phyloP scores from a whole-genome alignment of 2,329 filamentous ascomycete species.

The Aureobasidium sp. region DNA sequence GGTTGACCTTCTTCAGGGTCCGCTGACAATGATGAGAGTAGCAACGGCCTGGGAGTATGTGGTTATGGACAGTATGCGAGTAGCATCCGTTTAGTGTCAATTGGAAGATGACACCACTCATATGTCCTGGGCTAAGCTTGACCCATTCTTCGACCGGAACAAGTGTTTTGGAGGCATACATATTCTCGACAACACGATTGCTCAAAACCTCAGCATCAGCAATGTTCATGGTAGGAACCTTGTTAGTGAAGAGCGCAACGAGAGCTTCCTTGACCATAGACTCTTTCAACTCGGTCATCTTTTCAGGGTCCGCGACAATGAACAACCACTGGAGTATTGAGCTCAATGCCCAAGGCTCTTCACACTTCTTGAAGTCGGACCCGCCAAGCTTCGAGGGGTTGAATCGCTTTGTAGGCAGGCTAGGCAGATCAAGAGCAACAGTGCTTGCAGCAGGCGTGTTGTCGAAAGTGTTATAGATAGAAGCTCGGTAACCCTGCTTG shows the following conservation, averaged over 20 bases:
- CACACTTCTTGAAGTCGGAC: constrained; percentile 75
- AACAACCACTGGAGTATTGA: constrained; percentile 81
- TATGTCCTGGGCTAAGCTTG: constrained; percentile 71
- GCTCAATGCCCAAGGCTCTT: constrained; percentile 88
- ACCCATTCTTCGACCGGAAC: constrained; percentile 95
- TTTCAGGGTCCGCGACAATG: constrained; percentile 67
- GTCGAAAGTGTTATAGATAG: constrained; percentile 43
- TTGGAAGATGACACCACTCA: constrained; percentile 90
- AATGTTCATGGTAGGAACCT: constrained; percentile 97
- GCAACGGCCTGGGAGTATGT: constrained; percentile 65
- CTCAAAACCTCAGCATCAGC: constrained; percentile 89
- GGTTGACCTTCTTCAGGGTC: constrained; percentile 88
- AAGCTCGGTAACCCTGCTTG: constrained; percentile 42
- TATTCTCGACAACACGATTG: constrained; percentile 66
- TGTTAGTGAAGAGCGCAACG: constrained; percentile 82
- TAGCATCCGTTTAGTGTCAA: constrained; percentile 90
- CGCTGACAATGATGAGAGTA: constrained; percentile 92
- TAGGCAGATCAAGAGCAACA: constrained; percentile 73
- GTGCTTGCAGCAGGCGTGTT: constrained; percentile 31
- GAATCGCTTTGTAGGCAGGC: constrained; percentile 74
- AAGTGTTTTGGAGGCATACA: constrained; percentile 72
- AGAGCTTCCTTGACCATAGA: constrained; percentile 82
- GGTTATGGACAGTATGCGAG: constrained; percentile 69
- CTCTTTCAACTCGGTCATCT: constrained; percentile 78
- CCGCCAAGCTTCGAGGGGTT: constrained; percentile 74